Percentiles rank a stretch among this genome's conserved stretches.
Evolutionary conservation across 2,329 filamentous ascomycete genomes (phyloP).

Genomic region (Annulohypoxylon truncatum): DNA sequence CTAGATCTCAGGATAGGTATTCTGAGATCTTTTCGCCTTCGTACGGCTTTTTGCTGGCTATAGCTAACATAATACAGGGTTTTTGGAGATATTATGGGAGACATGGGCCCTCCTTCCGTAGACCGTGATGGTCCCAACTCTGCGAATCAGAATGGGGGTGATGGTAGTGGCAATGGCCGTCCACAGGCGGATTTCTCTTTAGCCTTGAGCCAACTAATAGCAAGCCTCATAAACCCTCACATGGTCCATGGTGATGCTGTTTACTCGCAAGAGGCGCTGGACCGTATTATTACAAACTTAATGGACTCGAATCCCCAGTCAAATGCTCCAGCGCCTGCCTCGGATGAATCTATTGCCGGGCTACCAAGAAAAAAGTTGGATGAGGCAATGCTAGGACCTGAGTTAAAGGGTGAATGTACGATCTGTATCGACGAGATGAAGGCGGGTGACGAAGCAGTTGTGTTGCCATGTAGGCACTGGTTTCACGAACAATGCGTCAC

Average conservation of each 20-base stretch:
- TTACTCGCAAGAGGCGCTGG: conserved; percentile 89
- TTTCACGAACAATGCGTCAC: conserved; percentile 87
- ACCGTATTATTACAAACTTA: conserved; percentile 85
- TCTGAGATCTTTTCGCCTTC: neutral
- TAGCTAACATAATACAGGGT: conserved; percentile 57
- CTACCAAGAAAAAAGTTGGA: conserved; percentile 79
- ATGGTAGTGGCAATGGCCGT: conserved; percentile 39
- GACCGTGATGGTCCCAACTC: conserved; percentile 40
- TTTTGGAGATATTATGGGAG: conserved; percentile 59
- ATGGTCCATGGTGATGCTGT: conserved; percentile 80
- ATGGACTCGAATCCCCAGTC: conserved; percentile 85
- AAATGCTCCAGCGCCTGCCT: conserved; percentile 84
- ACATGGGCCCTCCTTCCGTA: conserved; percentile 51
- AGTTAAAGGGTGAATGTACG: conserved; percentile 83
- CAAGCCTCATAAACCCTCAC: conserved; percentile 63
- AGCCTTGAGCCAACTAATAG: conserved; percentile 65
- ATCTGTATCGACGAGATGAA: conserved; percentile 93
- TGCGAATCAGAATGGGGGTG: conserved; percentile 39
- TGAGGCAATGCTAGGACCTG: conserved; percentile 72
- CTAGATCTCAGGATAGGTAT: neutral
- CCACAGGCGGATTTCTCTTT: conserved; percentile 49
- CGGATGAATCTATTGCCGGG: conserved; percentile 76
- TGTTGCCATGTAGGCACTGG: conserved; percentile 91
- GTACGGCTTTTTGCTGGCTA: neutral
- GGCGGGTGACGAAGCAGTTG: conserved; percentile 77